phyloP scores from a whole-genome alignment of 768 basidiomycete species.

The Paxillus ammoniavirescens region DNA sequence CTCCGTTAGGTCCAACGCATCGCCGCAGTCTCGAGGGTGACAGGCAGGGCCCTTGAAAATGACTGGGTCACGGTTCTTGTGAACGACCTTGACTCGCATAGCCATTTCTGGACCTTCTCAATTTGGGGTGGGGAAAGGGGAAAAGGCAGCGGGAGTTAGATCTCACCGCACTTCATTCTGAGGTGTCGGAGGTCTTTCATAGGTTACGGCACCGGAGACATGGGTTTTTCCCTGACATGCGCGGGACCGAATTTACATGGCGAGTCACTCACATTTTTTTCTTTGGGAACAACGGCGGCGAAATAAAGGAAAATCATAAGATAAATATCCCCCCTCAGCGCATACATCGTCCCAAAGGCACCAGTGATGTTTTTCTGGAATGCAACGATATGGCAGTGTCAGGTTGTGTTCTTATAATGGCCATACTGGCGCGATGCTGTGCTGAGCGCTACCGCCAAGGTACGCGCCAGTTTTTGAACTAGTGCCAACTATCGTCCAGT shows the following conservation, averaged over 20 bases:
- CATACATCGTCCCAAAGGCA: too few relatives aligned
- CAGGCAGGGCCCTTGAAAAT: background rate
- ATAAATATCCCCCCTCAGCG: too few relatives aligned
- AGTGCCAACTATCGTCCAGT: too few relatives aligned
- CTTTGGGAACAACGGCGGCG: too few relatives aligned
- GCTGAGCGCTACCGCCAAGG: too few relatives aligned
- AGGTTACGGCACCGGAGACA: background rate
- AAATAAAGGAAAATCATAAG: too few relatives aligned
- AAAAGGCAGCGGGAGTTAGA: background rate
- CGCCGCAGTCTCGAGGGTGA: constrained; percentile 21
- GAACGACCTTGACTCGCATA: constrained; percentile 14
- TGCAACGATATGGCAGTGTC: too few relatives aligned
- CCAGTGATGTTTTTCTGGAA: too few relatives aligned
- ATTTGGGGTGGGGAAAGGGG: constrained; percentile 2
- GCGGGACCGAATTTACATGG: background rate
- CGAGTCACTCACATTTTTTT: too few relatives aligned
- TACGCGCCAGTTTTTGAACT: too few relatives aligned
- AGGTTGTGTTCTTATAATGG: too few relatives aligned
- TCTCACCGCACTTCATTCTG: background rate
- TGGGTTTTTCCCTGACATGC: background rate
- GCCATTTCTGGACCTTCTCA: constrained; percentile 3
- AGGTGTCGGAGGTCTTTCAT: background rate
- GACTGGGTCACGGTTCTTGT: constrained; percentile 9
- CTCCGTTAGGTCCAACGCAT: constrained; percentile 22
- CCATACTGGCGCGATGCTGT: too few relatives aligned